Percentiles rank a stretch among this genome's conserved stretches.
These are phyloP conservation scores for Leccinum boreale DNA, from an alignment of 768 basidiomycete genomes.

Conservation along the genomic window DNA sequence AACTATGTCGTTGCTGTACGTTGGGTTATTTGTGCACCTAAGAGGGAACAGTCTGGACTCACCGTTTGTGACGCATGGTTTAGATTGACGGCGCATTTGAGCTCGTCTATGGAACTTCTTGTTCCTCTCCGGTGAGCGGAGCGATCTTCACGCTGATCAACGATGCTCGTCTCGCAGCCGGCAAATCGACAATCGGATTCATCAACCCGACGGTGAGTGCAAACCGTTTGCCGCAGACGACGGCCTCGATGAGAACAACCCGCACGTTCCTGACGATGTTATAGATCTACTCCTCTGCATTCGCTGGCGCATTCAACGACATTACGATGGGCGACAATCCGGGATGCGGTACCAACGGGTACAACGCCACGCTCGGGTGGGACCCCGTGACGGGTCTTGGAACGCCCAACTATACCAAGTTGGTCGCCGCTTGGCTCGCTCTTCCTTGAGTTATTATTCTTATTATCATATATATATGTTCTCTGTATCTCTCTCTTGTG, in stretches of 20 bases:
- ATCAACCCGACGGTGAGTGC: constrained; percentile 44
- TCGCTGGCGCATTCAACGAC: constrained; percentile 18
- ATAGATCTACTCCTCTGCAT: constrained; percentile 19
- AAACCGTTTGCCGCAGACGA: constrained; percentile 1
- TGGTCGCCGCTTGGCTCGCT: constrained; percentile 40
- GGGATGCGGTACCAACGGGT: constrained; percentile 28
- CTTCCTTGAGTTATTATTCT: constrained; percentile 30
- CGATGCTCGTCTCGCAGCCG: constrained; percentile 32
- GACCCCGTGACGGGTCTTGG: constrained; percentile 36
- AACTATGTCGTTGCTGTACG: constrained; percentile 24
- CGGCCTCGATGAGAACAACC: too few species aligned
- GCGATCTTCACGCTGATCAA: constrained; percentile 36
- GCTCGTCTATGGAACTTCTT: constrained; percentile 32
- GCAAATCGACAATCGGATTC: constrained; percentile 37
- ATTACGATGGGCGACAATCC: constrained; percentile 23
- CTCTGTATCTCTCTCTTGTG: too few species aligned
- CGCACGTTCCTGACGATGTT: neutral
- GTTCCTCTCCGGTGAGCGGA: constrained; percentile 30
- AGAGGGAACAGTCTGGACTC: neutral
- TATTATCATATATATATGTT: too few species aligned
- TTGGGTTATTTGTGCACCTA: neutral
- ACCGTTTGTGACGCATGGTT: neutral
- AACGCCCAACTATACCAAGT: constrained; percentile 46
- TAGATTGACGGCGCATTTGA: constrained; percentile 38
- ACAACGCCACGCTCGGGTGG: constrained; percentile 22